Percentiles rank a stretch among this genome's conserved stretches.
Conservation (phyloP, 176 grass and related monocot genomes). For the Triticum urartu region DNA sequence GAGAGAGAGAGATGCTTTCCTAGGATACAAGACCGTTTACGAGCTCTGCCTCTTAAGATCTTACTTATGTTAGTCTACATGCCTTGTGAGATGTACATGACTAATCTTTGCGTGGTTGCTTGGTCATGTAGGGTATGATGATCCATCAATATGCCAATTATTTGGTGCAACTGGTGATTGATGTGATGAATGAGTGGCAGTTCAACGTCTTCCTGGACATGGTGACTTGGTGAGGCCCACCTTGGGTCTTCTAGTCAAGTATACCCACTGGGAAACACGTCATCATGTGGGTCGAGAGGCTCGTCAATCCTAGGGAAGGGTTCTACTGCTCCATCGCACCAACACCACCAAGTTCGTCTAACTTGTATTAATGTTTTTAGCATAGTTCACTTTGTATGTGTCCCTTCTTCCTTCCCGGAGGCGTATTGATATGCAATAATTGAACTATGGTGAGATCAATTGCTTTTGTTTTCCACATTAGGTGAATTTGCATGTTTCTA, state of each 20-base stretch:
- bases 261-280: neutral
- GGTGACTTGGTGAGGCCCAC: neutral
- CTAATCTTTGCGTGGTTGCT: neutral
- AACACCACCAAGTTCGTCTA: no score
- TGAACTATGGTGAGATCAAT: no score
- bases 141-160: conserved; percentile 23
- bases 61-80: neutral
- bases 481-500: no score
- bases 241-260: neutral
- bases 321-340: no score
- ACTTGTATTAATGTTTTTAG: no score
- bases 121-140: conserved; percentile 35
- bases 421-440: no score
- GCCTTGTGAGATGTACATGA: neutral
- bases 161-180: conserved; percentile 29
- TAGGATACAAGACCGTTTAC: no score
- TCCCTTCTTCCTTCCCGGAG: no score
- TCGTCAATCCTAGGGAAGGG: neutral
- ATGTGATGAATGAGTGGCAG: neutral
- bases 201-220: neutral
- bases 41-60: neutral
- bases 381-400: no score
- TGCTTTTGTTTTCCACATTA: no score
- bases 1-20: no score
- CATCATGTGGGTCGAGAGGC: neutral